phyloP scores from a whole-genome alignment of 1,284 basidiomycete species.

The Flammula alnicola region DNA sequence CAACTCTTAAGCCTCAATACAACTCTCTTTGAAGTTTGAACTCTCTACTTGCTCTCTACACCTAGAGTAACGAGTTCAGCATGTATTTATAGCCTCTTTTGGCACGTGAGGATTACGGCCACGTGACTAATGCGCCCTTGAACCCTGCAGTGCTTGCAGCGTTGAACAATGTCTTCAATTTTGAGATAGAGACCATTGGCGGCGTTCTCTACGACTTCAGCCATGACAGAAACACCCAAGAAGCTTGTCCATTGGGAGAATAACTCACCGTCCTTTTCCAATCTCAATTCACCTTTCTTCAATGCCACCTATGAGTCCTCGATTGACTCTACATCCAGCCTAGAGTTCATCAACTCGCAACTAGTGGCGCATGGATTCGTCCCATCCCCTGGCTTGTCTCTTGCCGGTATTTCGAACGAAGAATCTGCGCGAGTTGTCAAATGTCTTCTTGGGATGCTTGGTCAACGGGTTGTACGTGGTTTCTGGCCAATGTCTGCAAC shows the following conservation, averaged over 20 bases:
- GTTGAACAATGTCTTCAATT: no score
- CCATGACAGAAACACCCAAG: conserved; percentile 44
- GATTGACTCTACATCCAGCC: conserved; percentile 50
- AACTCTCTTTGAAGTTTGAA: no score
- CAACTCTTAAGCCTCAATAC: no score
- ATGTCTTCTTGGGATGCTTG: conserved; percentile 79
- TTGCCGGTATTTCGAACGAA: conserved; percentile 62
- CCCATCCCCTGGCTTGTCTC: conserved; percentile 60
- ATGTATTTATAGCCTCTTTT: no score
- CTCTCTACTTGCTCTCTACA: no score
- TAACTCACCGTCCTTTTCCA: conserved; percentile 41
- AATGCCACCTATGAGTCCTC: conserved; percentile 47
- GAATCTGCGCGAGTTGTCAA: conserved; percentile 73
- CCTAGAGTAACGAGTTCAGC: no score
- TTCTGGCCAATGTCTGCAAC: not conserved
- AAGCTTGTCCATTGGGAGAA: conserved; percentile 53
- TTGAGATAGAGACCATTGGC: not conserved
- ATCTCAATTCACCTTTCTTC: conserved; percentile 45
- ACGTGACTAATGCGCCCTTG: conserved; percentile 2
- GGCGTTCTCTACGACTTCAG: not conserved
- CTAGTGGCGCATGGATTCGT: conserved; percentile 82
- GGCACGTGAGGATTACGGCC: no score
- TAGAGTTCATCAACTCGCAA: conserved; percentile 79
- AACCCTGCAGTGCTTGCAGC: no score
- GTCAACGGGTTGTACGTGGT: conserved; percentile 75